Evolutionary conservation across 2,329 filamentous ascomycete species (phyloP), one percentile per base, ranked within the genome.

Genomic region (Penicillium sp.): DNA sequence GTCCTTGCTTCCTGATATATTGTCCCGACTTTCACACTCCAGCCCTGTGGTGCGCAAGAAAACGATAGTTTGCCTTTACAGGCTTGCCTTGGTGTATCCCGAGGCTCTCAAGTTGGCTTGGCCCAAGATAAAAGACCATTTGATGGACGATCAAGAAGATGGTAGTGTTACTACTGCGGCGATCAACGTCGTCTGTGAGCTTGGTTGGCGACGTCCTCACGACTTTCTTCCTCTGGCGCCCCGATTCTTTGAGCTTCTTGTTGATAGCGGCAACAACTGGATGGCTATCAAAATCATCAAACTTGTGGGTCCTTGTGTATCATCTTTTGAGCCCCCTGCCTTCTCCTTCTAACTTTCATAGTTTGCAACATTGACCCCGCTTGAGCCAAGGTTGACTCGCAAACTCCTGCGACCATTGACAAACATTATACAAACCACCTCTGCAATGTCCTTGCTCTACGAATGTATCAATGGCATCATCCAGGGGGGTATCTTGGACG

Each of bases 231-330:
- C 94, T 13, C 79, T 99, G 29, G 94, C 94, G 0, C 94, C 94
- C 8, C 83, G 94, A 55, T 76, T 99, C 26, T 99, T 97, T 66
- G 92, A 97, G 69, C 81, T 99, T 16, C 78, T 99, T 26, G 92
- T 97, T 11, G 89, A 95, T 57, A 88, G 91, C 52, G 89, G 89
- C 35, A 97, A 99, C 74, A 99, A 99, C 74, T 99, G 94, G 94
- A 97, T 99, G 93, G 92, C 92, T 55, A 99, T 99, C 70, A 99
- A 99, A 72, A 84, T 99, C 59, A 97, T 99, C 72, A 99, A 99
- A 76, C 82, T 99, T 59, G 90, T 93, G 72, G 62, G 84, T 76
- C 35, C 18, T 34, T 8, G 16, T 14, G 13, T 9, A n/a, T 11
- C 16, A 4, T 35, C 4, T 30, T 16, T 32, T 27, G 10, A 16